Base-by-base conservation (phyloP, 805 yeast species). In the Clavispora asparagi region DNA sequence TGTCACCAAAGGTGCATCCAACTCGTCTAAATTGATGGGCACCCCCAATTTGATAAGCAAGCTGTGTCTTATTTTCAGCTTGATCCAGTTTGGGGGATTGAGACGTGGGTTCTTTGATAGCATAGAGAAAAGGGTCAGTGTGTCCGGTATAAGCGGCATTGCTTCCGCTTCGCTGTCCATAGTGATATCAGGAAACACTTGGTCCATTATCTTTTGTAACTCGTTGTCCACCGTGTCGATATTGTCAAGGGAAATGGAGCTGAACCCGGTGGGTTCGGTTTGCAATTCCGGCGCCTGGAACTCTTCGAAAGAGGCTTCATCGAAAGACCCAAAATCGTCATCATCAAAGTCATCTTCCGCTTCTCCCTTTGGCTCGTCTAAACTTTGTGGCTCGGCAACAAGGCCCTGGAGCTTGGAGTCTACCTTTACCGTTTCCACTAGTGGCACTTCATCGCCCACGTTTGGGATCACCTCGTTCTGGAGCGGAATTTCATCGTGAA, bases 11-110 rank as follows among this genome's bases (percentile, higher is more conserved):
- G 41, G 27, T 14, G 49, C 45, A 3, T 50, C 52, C 17, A 71
- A 40, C 48, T 83, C 86, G 60, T 83, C 89, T 13, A 83, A 66
- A 55, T 84, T 83, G 36, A 86, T 77, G 0, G 95, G 95, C 2
- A 88, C 76, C 1, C 91, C 90, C 39, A 88, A 66, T 27, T 81
- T 76, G 16, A 83, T 68, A 29, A 85, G 68, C 29, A 88, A 63
- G 53, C 78, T 80, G 54, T 85, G 77, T 42, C 90, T 77, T 23
- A 85, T 74, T 16, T 81, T 71, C 58, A 87, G 83, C 44, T 74
- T 74, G 38, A 75, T 77, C 95, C 95, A 88, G 48, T 82, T 82
- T 14, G 82, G 74, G 1, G 83, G 85, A 27, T 73, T 74, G 30
- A 79, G 61, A 41, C 73, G 71, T 0, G 82, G 80, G 13, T 70